Percentiles rank a stretch among this genome's conserved stretches.
phyloP scores from a whole-genome alignment of 2,329 filamentous ascomycete species.

The Venturia carpophila region DNA sequence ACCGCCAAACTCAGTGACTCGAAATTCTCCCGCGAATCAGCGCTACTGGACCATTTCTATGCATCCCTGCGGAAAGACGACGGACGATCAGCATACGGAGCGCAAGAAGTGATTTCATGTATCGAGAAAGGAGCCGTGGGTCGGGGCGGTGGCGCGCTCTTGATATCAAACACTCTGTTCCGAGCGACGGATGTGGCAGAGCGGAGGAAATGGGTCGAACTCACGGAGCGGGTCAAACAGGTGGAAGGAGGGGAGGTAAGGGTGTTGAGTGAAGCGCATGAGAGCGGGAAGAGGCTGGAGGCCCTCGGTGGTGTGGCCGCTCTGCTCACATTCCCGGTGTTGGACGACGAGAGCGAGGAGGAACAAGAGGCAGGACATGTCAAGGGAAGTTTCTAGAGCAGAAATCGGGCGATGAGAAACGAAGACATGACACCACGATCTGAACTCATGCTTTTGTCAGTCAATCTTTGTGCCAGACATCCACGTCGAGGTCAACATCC shows the following conservation, averaged over 20 bases:
- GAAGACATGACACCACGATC: neutral
- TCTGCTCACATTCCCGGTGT: slow-evolving; percentile 79
- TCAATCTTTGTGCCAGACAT: no score
- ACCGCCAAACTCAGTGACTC: slow-evolving; percentile 71
- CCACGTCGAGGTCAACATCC: no score
- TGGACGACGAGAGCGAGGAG: slow-evolving; percentile 64
- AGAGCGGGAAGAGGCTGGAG: slow-evolving; percentile 80
- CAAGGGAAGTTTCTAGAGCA: neutral
- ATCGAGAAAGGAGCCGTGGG: slow-evolving; percentile 84
- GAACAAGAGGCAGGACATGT: slow-evolving; percentile 24
- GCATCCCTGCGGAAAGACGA: slow-evolving; percentile 74
- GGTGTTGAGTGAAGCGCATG: slow-evolving; percentile 87
- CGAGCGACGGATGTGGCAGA: slow-evolving; percentile 69
- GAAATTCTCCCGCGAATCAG: slow-evolving; percentile 78
- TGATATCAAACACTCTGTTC: slow-evolving; percentile 85
- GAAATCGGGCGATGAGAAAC: neutral
- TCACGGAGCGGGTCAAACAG: slow-evolving; percentile 82
- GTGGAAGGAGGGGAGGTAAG: slow-evolving; percentile 76
- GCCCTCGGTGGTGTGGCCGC: slow-evolving; percentile 82
- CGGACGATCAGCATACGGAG: slow-evolving; percentile 83
- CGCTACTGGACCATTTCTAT: slow-evolving; percentile 76
- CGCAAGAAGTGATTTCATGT: slow-evolving; percentile 70
- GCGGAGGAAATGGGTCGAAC: slow-evolving; percentile 69
- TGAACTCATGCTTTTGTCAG: neutral
- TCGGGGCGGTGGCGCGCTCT: slow-evolving; percentile 70